Conservation (phyloP, 2,329 filamentous ascomycete genomes). For the Arthrobotrys sinensis region DNA sequence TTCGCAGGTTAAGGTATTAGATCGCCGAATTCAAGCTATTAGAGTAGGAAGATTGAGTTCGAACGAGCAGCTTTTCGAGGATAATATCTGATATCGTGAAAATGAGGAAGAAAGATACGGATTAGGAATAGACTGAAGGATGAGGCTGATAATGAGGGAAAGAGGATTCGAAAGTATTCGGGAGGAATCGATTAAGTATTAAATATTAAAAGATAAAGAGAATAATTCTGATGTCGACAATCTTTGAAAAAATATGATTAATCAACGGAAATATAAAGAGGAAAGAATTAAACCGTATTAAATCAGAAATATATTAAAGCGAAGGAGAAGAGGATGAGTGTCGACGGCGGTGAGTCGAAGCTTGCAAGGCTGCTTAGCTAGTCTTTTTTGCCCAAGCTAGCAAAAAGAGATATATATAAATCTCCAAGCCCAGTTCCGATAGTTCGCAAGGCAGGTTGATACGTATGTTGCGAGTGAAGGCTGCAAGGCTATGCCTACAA, state of each 20-base stretch:
- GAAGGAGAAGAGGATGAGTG: conserved; percentile 4
- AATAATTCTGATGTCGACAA: neutral
- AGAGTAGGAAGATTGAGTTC: conserved; percentile 36
- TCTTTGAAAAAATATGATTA: neutral
- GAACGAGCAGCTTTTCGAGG: conserved; percentile 42
- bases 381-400: neutral
- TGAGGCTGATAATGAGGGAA: conserved; percentile 26
- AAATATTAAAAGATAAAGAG: conserved; percentile 28
- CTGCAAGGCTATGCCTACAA: conserved; percentile 43
- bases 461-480: conserved; percentile 15
- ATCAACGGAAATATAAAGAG: conserved; percentile 14
- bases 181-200: conserved; percentile 45
- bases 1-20: conserved; percentile 1
- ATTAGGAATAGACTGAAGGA: conserved; percentile 21
- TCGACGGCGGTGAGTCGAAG: neutral
- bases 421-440: conserved; percentile 18
- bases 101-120: conserved; percentile 39
- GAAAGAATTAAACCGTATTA: neutral
- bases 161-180: neutral
- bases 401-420: conserved; percentile 17
- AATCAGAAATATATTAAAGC: conserved; percentile 11
- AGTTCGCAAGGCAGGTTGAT: neutral
- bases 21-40: conserved; percentile 30
- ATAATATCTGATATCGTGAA: conserved; percentile 34
- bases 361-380: conserved; percentile 11